Conservation (phyloP, 495 filamentous ascomycete genomes). For the Cercophora newfieldiana region DNA sequence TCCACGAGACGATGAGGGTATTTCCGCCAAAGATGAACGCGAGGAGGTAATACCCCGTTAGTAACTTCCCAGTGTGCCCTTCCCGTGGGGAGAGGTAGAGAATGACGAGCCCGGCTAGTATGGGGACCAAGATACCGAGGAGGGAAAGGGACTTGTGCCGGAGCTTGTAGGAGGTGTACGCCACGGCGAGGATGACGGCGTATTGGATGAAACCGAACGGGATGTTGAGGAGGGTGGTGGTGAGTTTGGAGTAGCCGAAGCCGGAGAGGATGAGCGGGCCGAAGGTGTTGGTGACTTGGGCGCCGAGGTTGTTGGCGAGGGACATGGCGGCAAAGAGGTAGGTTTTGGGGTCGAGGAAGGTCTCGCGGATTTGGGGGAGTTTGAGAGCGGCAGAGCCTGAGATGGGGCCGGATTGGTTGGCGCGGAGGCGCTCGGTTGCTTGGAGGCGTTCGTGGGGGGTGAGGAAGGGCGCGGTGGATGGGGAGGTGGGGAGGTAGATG, state of each 20-base stretch:
- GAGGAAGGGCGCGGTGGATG: conserved; percentile 55
- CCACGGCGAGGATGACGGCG: conserved; percentile 55
- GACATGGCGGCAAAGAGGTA: conserved; percentile 53
- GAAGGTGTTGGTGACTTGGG: conserved; percentile 59
- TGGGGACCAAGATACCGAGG: conserved; percentile 51
- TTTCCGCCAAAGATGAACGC: conserved; percentile 61
- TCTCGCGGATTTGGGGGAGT: conserved; percentile 44
- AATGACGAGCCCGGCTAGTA: conserved; percentile 57
- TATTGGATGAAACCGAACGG: conserved; percentile 62
- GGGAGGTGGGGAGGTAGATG: conserved; percentile 53
- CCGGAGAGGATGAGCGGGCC: conserved; percentile 63
- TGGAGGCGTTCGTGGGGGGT: conserved; percentile 47
- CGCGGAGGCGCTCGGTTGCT: conserved; percentile 47
- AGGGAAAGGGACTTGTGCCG: conserved; percentile 54
- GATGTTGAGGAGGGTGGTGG: conserved; percentile 63
- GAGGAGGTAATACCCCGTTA: conserved; percentile 63
- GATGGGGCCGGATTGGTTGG: conserved; percentile 60
- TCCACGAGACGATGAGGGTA: conserved; percentile 49
- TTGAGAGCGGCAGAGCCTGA: conserved; percentile 51
- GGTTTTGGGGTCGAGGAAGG: conserved; percentile 47
- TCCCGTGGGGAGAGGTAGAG: conserved; percentile 54
- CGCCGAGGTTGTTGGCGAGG: conserved; percentile 62
- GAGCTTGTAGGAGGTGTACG: conserved; percentile 52
- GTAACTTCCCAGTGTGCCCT: conserved; percentile 42
- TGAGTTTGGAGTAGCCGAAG: conserved; percentile 58